phyloP scores from a whole-genome alignment of 1,284 basidiomycete species.

The Ceratobasidium theobromae region DNA sequence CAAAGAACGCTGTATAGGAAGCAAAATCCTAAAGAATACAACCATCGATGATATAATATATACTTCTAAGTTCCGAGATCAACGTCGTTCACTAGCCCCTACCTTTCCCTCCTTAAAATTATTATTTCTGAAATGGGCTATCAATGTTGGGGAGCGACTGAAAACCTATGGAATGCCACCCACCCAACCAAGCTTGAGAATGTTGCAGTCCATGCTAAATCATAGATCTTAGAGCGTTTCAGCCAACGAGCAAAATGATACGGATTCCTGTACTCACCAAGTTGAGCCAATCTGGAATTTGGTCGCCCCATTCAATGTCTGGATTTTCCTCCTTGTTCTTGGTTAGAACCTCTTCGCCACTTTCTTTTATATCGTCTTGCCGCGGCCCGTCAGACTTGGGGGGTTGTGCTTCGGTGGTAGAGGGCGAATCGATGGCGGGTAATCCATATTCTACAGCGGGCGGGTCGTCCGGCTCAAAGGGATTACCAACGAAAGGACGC shows the following conservation, averaged over 20 bases:
- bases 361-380: too few species aligned
- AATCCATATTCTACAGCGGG: background rate
- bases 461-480: background rate
- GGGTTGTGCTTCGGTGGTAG: too few species aligned
- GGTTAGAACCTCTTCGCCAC: background rate
- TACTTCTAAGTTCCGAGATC: too few species aligned
- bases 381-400: too few species aligned
- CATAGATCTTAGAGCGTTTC: slow-evolving; percentile 28
- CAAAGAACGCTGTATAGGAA: background rate
- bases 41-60: too few species aligned
- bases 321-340: background rate
- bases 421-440: background rate
- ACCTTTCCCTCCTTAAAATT: background rate
- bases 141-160: too few species aligned
- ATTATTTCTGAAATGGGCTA: slow-evolving; percentile 4
- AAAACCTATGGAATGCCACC: background rate
- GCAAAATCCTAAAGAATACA: background rate
- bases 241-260: too few species aligned
- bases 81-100: too few species aligned
- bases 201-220: slow-evolving; percentile 26
- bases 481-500: background rate
- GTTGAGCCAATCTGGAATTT: slow-evolving; percentile 19
- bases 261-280: too few species aligned
- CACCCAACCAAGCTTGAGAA: slow-evolving; percentile 12
- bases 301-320: slow-evolving; percentile 10